Percentiles rank a stretch among this genome's conserved stretches.
Evolutionary conservation across 805 yeast genomes (phyloP).

Genomic region (Candida suzukii): DNA sequence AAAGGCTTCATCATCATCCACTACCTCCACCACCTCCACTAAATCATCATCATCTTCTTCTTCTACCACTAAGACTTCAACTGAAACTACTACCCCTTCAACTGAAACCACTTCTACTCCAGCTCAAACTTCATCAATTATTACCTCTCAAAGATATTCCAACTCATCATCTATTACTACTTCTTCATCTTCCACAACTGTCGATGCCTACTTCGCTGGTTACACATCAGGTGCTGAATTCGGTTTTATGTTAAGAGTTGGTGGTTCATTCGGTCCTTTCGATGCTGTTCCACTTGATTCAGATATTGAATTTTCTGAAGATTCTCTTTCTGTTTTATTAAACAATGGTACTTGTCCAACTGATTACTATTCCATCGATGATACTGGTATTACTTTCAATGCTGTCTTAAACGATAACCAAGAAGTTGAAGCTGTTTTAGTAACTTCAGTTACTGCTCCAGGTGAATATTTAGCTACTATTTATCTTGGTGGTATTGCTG

Average conservation of each 20-base stretch:
- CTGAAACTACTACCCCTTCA: neutral
- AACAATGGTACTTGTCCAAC: conserved; percentile 12
- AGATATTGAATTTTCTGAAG: neutral
- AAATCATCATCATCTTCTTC: conserved; percentile 14
- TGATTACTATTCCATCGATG: neutral
- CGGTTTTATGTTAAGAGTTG: neutral
- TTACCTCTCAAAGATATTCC: neutral
- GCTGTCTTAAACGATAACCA: neutral
- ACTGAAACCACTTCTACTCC: neutral
- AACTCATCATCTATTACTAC: conserved; percentile 8
- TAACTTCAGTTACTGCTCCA: neutral
- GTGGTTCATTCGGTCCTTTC: neutral
- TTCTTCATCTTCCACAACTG: conserved; percentile 10
- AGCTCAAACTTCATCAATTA: neutral
- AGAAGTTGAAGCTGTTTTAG: conserved; percentile 1
- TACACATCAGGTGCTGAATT: neutral
- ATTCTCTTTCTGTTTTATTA: neutral
- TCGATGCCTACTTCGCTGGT: neutral
- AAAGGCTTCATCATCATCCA: neutral
- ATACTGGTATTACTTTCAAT: neutral
- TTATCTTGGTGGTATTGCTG: neutral
- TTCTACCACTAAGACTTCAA: conserved; percentile 6
- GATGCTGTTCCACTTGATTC: neutral
- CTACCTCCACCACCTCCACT: conserved; percentile 6
- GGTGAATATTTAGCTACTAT: neutral